Conservation (phyloP, 371 early-diverging fungal genomes). For the Mortierella sp. region DNA sequence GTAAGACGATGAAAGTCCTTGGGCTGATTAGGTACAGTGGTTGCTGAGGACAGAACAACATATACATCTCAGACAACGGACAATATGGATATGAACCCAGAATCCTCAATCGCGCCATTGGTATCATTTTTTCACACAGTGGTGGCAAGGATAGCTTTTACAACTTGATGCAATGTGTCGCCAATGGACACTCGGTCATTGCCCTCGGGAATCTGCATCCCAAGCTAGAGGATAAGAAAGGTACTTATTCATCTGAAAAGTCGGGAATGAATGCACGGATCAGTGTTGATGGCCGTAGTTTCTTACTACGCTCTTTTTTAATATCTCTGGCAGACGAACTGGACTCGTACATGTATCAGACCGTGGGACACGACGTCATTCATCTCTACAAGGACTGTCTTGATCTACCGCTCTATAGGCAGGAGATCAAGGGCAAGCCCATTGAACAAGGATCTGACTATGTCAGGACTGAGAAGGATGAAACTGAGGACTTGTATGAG, state of each 20-base stretch:
- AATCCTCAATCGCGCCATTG: background rate
- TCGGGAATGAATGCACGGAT: too few relatives aligned
- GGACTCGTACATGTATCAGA: slow-evolving; percentile 99
- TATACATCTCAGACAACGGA: background rate
- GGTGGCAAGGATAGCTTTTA: slow-evolving; percentile 99
- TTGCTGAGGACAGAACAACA: background rate
- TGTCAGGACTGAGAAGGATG: slow-evolving; percentile 78
- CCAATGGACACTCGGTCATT: slow-evolving; percentile 94
- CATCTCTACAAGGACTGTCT: slow-evolving; percentile 89
- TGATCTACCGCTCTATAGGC: slow-evolving; percentile 89
- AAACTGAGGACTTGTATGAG: slow-evolving; percentile 96
- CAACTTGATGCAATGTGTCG: slow-evolving; percentile 95
- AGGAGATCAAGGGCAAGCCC: slow-evolving; percentile 82
- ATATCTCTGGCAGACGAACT: slow-evolving; percentile 76
- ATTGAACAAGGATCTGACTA: slow-evolving; percentile 77
- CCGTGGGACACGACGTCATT: slow-evolving; percentile 97
- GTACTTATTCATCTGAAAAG: slow-evolving; percentile 59
- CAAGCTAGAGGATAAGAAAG: slow-evolving; percentile 67
- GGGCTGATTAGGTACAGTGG: slow-evolving; percentile 63
- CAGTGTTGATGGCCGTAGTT: too few relatives aligned
- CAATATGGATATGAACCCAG: background rate
- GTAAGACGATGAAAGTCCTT: slow-evolving; percentile 62
- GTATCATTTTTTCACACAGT: slow-evolving; percentile 58
- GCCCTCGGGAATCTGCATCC: slow-evolving; percentile 96
- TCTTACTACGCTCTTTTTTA: background rate